Evolutionary conservation across 345 rosid genomes (phyloP).

Genomic region (Hibiscus mutabilis): DNA sequence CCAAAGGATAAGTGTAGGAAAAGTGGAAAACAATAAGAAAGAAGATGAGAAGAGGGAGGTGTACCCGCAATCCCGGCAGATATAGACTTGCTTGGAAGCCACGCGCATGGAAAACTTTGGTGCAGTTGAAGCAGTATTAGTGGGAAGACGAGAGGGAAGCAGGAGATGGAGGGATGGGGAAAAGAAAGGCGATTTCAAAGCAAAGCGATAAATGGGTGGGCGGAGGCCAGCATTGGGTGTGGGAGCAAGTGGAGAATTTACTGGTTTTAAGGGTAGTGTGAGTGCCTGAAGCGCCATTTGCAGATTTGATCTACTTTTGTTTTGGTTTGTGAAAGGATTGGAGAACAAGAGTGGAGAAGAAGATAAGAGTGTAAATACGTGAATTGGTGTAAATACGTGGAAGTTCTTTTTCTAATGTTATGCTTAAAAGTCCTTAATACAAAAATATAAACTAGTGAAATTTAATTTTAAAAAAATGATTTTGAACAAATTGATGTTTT

Average conservation of each 20-base stretch:
- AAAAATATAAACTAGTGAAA: too few species aligned
- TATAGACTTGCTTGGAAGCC: constrained; percentile 80
- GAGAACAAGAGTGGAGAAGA: constrained; percentile 19
- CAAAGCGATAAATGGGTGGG: constrained; percentile 27
- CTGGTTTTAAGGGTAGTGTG: constrained; percentile 14
- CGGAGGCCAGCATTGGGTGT: constrained; percentile 30
- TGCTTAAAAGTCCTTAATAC: too few species aligned
- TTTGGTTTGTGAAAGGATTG: background rate
- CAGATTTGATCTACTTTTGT: too few species aligned
- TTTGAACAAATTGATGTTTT: too few species aligned
- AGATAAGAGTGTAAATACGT: constrained; percentile 10
- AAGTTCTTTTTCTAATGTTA: background rate
- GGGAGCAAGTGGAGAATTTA: constrained; percentile 33
- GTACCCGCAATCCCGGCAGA: constrained; percentile 97
- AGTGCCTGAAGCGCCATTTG: constrained; percentile 38
- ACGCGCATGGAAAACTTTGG: constrained; percentile 48
- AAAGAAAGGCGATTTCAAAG: constrained; percentile 48
- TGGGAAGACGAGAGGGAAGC: constrained; percentile 25
- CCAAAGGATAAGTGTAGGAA: accelerated
- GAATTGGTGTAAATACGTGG: background rate
- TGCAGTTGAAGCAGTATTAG: constrained; percentile 13
- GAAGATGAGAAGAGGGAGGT: background rate
- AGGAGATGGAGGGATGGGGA: constrained; percentile 44
- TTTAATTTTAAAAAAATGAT: too few species aligned
- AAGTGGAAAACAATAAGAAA: too few species aligned